Conservation (phyloP, 176 grass and related monocot genomes). For the Phoenix dactylifera region DNA sequence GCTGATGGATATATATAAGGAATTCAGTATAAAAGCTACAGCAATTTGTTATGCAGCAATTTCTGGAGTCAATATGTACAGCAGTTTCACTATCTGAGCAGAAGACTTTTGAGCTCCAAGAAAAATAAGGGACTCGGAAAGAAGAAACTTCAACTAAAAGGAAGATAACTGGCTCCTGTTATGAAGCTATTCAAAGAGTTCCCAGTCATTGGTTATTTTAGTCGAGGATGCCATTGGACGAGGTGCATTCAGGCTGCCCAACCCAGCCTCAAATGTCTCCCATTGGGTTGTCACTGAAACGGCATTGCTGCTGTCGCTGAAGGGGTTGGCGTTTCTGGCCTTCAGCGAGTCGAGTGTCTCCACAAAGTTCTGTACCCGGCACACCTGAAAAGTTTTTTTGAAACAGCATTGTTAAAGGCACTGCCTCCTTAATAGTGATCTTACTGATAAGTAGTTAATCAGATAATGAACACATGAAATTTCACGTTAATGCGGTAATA, state of each 20-base stretch:
- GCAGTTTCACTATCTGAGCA: no score
- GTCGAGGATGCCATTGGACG: conserved; percentile 38
- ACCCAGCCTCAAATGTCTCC: conserved; percentile 53
- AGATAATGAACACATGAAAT: neutral
- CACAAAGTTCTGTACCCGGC: conserved; percentile 44
- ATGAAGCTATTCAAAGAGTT: conserved; percentile 39
- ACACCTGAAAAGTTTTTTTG: conserved; percentile 31
- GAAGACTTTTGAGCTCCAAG: no score
- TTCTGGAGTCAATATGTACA: no score
- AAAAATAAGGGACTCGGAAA: no score
- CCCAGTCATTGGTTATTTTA: conserved; percentile 40
- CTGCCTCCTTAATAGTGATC: neutral
- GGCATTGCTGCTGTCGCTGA: conserved; percentile 29
- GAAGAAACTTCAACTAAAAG: no score
- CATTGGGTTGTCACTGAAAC: conserved; percentile 57
- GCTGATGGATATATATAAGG: no score
- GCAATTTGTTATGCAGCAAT: no score
- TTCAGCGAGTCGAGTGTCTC: conserved; percentile 58
- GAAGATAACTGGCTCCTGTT: no score
- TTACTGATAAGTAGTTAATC: neutral
- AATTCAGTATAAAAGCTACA: no score
- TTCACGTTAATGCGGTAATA: no score
- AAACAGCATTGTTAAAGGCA: neutral
- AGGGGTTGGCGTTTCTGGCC: conserved; percentile 58
- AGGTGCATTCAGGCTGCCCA: conserved; percentile 61